A percentile compares a stretch with the other conserved stretches of the same genome.
Evolutionary conservation across 2,329 filamentous ascomycete species (phyloP).

Genomic region (Pseudogymnoascus sp.): DNA sequence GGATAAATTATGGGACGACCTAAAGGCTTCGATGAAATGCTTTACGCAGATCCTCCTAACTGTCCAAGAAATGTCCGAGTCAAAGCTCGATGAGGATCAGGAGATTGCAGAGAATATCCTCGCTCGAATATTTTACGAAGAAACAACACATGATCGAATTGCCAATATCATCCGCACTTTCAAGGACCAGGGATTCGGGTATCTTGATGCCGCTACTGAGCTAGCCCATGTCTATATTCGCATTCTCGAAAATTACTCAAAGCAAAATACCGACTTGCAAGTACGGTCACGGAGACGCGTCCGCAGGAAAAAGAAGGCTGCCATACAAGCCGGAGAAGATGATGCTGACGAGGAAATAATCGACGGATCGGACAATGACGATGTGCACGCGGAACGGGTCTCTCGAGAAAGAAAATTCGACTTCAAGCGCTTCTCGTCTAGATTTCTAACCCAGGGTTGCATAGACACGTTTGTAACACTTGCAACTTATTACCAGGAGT

Average conservation of each 20-base stretch:
- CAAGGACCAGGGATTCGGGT: constrained; percentile 89
- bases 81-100: constrained; percentile 81
- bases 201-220: constrained; percentile 86
- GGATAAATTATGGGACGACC: constrained; percentile 76
- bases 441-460: constrained; percentile 76
- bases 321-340: constrained; percentile 35
- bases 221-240: constrained; percentile 85
- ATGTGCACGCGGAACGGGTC: constrained; percentile 59
- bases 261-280: constrained; percentile 90
- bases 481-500: constrained; percentile 70
- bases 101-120: constrained; percentile 97
- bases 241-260: constrained; percentile 87
- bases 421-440: constrained; percentile 72
- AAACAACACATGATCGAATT: constrained; percentile 83
- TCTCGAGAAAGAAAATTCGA: constrained; percentile 87
- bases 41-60: constrained; percentile 92
- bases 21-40: constrained; percentile 84
- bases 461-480: constrained; percentile 85
- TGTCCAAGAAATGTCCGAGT: constrained; percentile 84
- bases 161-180: constrained; percentile 75
- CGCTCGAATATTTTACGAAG: constrained; percentile 96
- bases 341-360: constrained; percentile 44
- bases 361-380: constrained; percentile 68
- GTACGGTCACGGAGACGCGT: constrained; percentile 72
- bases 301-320: constrained; percentile 64